Conservation (phyloP, 148 eudicot species). For the Chenopodium formosanum region DNA sequence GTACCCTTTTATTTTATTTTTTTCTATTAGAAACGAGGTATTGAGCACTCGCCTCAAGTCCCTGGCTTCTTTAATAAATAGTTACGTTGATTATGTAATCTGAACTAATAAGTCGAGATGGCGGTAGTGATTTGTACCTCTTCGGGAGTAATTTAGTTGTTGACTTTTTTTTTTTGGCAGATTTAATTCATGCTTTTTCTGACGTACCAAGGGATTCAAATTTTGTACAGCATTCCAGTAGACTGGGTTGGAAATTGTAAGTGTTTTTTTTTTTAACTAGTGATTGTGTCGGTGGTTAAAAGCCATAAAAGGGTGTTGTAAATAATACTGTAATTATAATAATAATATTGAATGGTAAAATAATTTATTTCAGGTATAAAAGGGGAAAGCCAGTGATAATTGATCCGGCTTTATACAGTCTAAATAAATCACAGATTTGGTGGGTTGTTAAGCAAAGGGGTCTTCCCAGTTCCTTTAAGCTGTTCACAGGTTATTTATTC, state of each 20-base stretch:
- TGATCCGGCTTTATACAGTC: slow-evolving; percentile 77
- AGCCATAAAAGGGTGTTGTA: too few relatives aligned
- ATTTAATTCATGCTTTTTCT: slow-evolving; percentile 86
- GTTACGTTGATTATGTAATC: background rate
- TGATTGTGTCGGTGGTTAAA: slow-evolving; percentile 9
- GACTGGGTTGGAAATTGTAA: slow-evolving; percentile 91
- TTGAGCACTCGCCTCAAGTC: too few relatives aligned
- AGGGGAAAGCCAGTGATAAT: slow-evolving; percentile 89
- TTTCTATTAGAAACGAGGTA: background rate
- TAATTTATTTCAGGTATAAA: slow-evolving; percentile 51
- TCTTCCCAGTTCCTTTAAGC: slow-evolving; percentile 92
- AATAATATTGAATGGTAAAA: background rate
- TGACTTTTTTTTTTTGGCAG: slow-evolving; percentile 32
- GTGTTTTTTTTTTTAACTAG: slow-evolving; percentile 10
- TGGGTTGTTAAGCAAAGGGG: slow-evolving; percentile 81
- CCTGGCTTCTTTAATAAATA: too few relatives aligned
- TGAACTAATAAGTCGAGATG: background rate
- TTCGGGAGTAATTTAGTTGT: too few relatives aligned
- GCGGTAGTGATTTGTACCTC: too few relatives aligned
- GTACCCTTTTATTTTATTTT: slow-evolving; percentile 32
- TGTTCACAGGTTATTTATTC: slow-evolving; percentile 62
- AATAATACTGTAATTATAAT: too few relatives aligned
- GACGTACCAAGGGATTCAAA: slow-evolving; percentile 72
- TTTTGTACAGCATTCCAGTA: slow-evolving; percentile 78
- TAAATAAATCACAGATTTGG: slow-evolving; percentile 88